Percentiles rank a stretch among this genome's conserved stretches.
Evolutionary conservation across 139 green algal genomes (phyloP).

Genomic region (Prasinococcaceae sp.): DNA sequence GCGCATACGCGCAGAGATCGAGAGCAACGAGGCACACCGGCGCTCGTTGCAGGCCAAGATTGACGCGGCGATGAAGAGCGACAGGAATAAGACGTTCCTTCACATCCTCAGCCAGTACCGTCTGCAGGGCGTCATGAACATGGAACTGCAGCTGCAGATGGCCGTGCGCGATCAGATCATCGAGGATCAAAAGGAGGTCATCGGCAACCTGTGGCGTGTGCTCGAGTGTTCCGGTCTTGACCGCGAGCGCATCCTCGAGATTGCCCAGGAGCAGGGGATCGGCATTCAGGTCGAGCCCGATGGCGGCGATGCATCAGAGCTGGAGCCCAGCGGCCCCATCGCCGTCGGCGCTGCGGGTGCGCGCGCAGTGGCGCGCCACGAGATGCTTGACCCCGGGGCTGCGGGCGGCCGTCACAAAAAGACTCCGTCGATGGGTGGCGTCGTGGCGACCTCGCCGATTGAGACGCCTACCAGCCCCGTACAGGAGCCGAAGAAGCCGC

Average conservation of each 20-base stretch:
- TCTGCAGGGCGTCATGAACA: constrained; percentile 2
- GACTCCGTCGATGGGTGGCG: too few relatives aligned
- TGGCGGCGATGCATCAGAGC: neutral
- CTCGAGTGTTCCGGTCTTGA: constrained; percentile 3
- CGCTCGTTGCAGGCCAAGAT: constrained; percentile 32
- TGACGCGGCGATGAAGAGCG: constrained; percentile 22
- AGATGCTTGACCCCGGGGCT: too few relatives aligned
- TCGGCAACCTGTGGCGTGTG: constrained; percentile 13
- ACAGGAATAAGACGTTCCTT: neutral
- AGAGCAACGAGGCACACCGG: neutral
- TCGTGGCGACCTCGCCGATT: too few relatives aligned
- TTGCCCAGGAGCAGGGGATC: constrained; percentile 2
- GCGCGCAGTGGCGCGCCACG: too few relatives aligned
- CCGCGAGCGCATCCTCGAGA: neutral
- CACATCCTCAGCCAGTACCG: constrained; percentile 10
- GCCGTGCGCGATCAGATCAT: constrained; percentile 23
- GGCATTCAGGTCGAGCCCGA: neutral
- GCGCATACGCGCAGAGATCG: neutral
- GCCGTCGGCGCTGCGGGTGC: neutral
- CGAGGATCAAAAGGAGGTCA: constrained; percentile 2
- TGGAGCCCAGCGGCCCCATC: neutral
- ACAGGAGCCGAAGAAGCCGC: too few relatives aligned
- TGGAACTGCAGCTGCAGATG: constrained; percentile 19
- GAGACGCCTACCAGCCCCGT: too few relatives aligned
- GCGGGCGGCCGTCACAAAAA: too few relatives aligned